These are phyloP conservation scores for Solanum sitiens DNA, from an alignment of 257 asterid species.

Conservation along the genomic window DNA sequence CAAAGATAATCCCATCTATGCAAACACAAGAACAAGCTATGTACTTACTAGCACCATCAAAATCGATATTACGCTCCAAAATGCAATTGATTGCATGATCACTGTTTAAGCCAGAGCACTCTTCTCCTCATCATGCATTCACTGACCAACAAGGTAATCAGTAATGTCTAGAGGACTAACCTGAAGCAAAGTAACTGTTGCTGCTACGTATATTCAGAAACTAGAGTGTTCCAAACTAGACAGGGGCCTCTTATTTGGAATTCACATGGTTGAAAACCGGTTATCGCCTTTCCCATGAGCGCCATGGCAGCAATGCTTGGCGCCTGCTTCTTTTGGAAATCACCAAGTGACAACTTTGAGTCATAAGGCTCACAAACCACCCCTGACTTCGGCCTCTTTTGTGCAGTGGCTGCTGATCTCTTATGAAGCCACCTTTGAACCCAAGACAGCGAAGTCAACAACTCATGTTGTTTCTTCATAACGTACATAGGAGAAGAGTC, in stretches of 20 bases:
- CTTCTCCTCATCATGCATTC: neutral
- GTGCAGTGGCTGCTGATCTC: conserved; percentile 6
- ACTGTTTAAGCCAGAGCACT: neutral
- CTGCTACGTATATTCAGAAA: conserved; percentile 4
- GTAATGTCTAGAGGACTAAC: neutral
- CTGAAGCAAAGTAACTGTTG: neutral
- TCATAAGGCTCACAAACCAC: conserved; percentile 32
- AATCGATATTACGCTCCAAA: neutral
- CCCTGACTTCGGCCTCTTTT: conserved; percentile 14
- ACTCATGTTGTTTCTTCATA: conserved; percentile 7
- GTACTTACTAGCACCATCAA: neutral
- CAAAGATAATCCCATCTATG: neutral
- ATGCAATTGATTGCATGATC: neutral
- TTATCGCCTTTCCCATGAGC: conserved; percentile 55
- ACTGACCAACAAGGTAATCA: neutral
- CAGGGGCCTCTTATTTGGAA: conserved; percentile 37
- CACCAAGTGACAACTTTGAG: conserved; percentile 22
- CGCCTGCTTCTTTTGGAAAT: conserved; percentile 40
- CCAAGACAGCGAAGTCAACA: conserved; percentile 51
- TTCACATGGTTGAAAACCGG: conserved; percentile 35
- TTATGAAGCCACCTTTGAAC: conserved; percentile 53
- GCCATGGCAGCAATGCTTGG: conserved; percentile 92
- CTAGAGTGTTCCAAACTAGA: conserved; percentile 53
- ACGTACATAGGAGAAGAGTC: neutral
- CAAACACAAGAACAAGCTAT: neutral